A percentile compares a stretch with the other conserved stretches of the same genome.
Conservation (phyloP, 441 rosid genomes). For the Geranium incanum region DNA sequence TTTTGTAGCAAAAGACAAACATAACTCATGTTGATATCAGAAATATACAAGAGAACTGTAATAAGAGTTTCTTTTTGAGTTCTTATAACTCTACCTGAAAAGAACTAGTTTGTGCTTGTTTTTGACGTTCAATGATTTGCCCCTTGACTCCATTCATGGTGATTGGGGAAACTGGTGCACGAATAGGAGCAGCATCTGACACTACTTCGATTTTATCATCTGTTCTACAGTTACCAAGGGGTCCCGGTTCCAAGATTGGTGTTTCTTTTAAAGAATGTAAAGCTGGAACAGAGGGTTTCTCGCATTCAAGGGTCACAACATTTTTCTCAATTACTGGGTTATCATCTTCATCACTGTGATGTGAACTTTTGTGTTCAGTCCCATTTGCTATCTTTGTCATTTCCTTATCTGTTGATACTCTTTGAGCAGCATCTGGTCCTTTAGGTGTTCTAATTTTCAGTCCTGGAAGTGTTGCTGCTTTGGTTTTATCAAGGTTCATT, state of each 20-base stretch:
- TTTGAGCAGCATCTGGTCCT: slow-evolving; percentile 29
- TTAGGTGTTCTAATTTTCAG: slow-evolving; percentile 56
- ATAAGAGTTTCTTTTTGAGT: not conserved
- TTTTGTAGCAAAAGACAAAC: not conserved
- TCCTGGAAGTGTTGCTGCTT: slow-evolving; percentile 86
- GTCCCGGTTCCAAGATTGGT: slow-evolving; percentile 26
- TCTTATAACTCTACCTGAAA: slow-evolving; percentile 38
- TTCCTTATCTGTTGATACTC: slow-evolving; percentile 36
- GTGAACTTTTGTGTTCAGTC: slow-evolving; percentile 30
- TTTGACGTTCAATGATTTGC: slow-evolving; percentile 23
- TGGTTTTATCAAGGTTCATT: slow-evolving; percentile 69
- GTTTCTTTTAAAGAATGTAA: slow-evolving; percentile 32
- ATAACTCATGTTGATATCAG: not conserved
- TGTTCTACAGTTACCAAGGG: slow-evolving; percentile 15
- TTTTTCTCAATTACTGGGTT: slow-evolving; percentile 64
- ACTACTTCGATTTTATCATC: slow-evolving; percentile 29
- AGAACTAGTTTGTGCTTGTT: slow-evolving; percentile 27
- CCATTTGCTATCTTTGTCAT: slow-evolving; percentile 27
- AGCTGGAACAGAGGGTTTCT: slow-evolving; percentile 40
- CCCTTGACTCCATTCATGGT: slow-evolving; percentile 31
- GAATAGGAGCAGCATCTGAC: slow-evolving; percentile 34
- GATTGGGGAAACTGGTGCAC: slow-evolving; percentile 30
- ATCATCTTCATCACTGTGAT: slow-evolving; percentile 48
- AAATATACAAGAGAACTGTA: not conserved
- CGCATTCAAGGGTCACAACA: slow-evolving; percentile 62